Conservation (phyloP, 305 asterid species). For the Caryopteris hybrid region DNA sequence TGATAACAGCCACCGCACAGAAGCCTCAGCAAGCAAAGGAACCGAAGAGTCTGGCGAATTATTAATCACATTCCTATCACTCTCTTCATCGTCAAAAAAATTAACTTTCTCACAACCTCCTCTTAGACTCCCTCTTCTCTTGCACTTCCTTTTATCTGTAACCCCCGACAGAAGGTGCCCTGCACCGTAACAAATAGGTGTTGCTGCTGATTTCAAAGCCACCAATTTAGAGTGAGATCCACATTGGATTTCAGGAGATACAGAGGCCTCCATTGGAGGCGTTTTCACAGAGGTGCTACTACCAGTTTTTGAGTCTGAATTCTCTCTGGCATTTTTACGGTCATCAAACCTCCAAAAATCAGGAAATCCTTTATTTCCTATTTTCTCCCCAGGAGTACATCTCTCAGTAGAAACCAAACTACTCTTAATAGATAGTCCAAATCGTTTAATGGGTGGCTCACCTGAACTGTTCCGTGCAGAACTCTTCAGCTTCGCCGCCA, state of each 20-base stretch:
- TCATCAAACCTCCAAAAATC: neutral
- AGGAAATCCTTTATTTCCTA: neutral
- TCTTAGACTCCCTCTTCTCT: conserved; percentile 66
- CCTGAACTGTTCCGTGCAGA: neutral
- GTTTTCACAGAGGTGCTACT: conserved; percentile 31
- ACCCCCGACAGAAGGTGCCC: conserved; percentile 76
- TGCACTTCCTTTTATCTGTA: conserved; percentile 63
- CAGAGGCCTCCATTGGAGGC: conserved; percentile 75
- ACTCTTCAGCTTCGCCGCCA: neutral
- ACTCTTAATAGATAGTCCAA: too few species aligned
- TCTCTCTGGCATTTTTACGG: conserved; percentile 13
- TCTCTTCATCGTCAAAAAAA: conserved; percentile 15
- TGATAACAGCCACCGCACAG: conserved; percentile 59
- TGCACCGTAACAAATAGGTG: conserved; percentile 75
- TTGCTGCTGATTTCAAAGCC: conserved; percentile 36
- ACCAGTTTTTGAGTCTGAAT: conserved; percentile 18
- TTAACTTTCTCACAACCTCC: conserved; percentile 31
- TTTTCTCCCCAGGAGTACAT: neutral
- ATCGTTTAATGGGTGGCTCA: too few species aligned
- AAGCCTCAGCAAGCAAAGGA: conserved; percentile 67
- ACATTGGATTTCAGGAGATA: conserved; percentile 75
- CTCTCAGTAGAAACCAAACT: too few species aligned
- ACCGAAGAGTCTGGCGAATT: conserved; percentile 34
- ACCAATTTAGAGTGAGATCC: conserved; percentile 25
- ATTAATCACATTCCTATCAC: neutral